Base-by-base conservation (phyloP, 2,329 filamentous ascomycete genomes). In the Fusarium hostae region DNA sequence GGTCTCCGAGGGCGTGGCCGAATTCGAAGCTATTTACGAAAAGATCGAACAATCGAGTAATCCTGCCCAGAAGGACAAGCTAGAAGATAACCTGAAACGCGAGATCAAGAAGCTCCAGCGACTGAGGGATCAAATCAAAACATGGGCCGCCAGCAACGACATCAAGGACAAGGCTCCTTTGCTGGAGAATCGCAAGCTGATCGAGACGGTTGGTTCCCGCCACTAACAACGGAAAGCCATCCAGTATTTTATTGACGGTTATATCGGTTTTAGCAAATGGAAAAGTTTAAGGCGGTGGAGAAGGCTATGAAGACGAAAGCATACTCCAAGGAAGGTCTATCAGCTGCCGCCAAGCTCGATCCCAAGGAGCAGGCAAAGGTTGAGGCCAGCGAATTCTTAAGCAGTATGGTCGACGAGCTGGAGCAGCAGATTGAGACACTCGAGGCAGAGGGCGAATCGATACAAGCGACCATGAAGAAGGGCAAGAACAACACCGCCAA, bases 281-380 rank as follows among this genome's bases (percentile, higher is more conserved):
- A 99, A 84, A 94, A 94, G 78, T 99, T 99, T 89, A 99, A 99
- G 86, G 95, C 95, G n/a, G 96, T 99, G 58, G 96, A 99, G 83
- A 99, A 99, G 86, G 96, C 97, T 79, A 98, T 99, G 96, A 99
- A 99, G 87, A 99, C 96, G 63, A 99, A 99, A 83, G 96, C 96
- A 68, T 99, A 97, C 84, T 98, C 96, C 70, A 98, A 99, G 86
- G 96, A 98, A 83, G 96, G 96, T 47, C 85, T 99, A 73, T 96
- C 94, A 71, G 93, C 95, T 57, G 94, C 94, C 30, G 91, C 94
- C 55, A 97, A 97, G 82, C 88, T 98, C 72, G 96, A 99, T 84
- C 96, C 96, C n/a, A 97, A 95, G 81, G 96, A 98, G 82, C 94
- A 97, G 81, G 95, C 97, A 80, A 97, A 97, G 84, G 86, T 93